Percentiles rank a stretch among this genome's conserved stretches.
phyloP scores from a whole-genome alignment of 192 early-diverging fungal genomes.

The Entomortierella chlamydospora region DNA sequence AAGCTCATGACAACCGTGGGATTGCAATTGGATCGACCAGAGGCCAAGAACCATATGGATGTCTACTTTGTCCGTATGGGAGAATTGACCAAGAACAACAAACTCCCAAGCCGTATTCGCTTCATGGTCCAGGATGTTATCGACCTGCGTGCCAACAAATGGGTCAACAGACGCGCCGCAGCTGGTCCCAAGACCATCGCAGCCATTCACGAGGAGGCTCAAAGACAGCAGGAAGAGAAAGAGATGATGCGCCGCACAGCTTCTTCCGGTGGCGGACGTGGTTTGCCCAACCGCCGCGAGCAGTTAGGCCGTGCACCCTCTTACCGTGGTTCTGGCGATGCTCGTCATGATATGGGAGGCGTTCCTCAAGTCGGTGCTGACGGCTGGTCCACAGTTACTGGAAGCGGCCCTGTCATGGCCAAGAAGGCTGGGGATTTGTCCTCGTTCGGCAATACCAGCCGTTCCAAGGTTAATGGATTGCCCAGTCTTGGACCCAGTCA shows the following conservation, averaged over 20 bases:
- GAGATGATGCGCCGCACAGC: conserved; percentile 75
- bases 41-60: conserved; percentile 78
- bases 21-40: conserved; percentile 70
- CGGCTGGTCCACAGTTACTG: conserved; percentile 78
- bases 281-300: conserved; percentile 72
- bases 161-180: conserved; percentile 75
- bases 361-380: conserved; percentile 66
- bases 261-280: conserved; percentile 70
- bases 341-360: conserved; percentile 38
- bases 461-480: conserved; percentile 59
- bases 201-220: conserved; percentile 86
- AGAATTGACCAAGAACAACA: conserved; percentile 75
- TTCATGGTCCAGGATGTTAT: conserved; percentile 94
- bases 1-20: conserved; percentile 94
- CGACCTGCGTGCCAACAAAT: conserved; percentile 81
- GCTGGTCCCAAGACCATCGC: conserved; percentile 91
- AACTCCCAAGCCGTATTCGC: conserved; percentile 87
- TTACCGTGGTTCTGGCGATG: conserved; percentile 61
- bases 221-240: conserved; percentile 79
- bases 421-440: conserved; percentile 77
- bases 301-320: conserved; percentile 70
- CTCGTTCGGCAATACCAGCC: conserved; percentile 79
- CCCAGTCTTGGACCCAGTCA: conserved; percentile 69
- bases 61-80: conserved; percentile 88
- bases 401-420: conserved; percentile 51